A percentile compares a stretch with the other conserved stretches of the same genome.
Conservation (phyloP, 305 asterid species). For the Rubia balearica region DNA sequence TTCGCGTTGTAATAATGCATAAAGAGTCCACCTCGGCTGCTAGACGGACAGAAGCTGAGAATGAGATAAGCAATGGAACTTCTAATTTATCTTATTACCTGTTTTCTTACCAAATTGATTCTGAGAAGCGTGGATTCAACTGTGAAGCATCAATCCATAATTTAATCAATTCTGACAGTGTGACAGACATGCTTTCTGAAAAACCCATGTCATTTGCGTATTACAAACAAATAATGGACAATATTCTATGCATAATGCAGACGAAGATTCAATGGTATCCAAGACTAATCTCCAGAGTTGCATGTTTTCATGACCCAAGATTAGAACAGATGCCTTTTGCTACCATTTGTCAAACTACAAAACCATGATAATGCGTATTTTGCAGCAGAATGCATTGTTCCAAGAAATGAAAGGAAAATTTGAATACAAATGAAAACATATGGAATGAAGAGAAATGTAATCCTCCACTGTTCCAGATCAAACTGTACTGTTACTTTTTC, state of each 20-base stretch:
- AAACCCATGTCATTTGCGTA: slow-evolving; percentile 30
- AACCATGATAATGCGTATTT: not conserved
- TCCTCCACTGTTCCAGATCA: too few species aligned
- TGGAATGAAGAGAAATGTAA: too few species aligned
- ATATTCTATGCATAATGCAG: slow-evolving; percentile 21
- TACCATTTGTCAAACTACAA: slow-evolving; percentile 15
- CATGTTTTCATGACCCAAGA: slow-evolving; percentile 21
- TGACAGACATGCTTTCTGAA: slow-evolving; percentile 69
- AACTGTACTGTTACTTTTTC: too few species aligned
- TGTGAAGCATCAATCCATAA: not conserved
- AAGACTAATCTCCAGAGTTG: slow-evolving; percentile 18
- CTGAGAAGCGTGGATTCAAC: not conserved
- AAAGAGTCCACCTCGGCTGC: not conserved
- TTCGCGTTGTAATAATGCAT: not conserved
- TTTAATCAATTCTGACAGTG: slow-evolving; percentile 53
- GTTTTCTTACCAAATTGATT: slow-evolving; percentile 26
- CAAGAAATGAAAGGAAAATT: slow-evolving; percentile 25
- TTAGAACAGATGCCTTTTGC: slow-evolving; percentile 17
- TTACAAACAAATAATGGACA: slow-evolving; percentile 17
- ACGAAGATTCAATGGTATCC: slow-evolving; percentile 27
- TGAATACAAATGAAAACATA: not conserved
- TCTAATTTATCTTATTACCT: slow-evolving; percentile 64
- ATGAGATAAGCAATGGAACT: slow-evolving; percentile 36
- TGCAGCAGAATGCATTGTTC: slow-evolving; percentile 22
- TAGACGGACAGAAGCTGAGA: slow-evolving; percentile 6